Evolutionary conservation across 371 early-diverging fungal species (phyloP), one percentile per base, ranked within the genome.

Genomic region (Rhizopus microsporus): DNA sequence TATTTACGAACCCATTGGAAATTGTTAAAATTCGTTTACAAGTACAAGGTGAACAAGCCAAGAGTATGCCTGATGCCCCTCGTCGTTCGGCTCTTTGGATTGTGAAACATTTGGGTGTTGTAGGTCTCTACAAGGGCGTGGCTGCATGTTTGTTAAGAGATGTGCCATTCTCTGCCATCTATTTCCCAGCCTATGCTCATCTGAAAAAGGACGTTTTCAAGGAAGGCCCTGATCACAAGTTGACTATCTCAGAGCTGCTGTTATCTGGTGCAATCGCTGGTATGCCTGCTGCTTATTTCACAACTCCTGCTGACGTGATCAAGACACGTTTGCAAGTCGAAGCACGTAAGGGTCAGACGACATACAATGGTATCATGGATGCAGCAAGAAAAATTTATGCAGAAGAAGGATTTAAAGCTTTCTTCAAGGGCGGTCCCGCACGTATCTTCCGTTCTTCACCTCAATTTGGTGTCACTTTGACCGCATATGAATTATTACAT

Each of bases 21-120:
- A 98, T 98, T 65, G 98, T 97, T 71, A 98, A 98, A 78, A 98
- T 98, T 71, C 92, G 95, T 47, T 83, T 98, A 64, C 97, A 97
- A 76, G 80, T 92, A 5, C 92, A 93, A 64, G 93, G 95, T 58
- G 86, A 90, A 66, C 75, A 83, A 48, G 80, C 87, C 58, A 89
- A 88, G 68, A 49, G 61, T 12, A 32, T 63, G 34, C 62, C 74
- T 34, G 85, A 80, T 51, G 79, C 74, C 32, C 78, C 83, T 10
- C 87, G 85, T 31, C 85, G 87, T 43, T 86, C 90, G 2, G 98
- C 98, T 50, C 71, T 95, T 33, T 83, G 86, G 62, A 96, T 98
- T 49, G 91, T 97, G n/a, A 88, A 91, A 40, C 80, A 89, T 67
- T 83, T 98, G 39, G 98, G 98, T 57, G 77, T 98, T 34, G 70